Evolutionary conservation across 2,329 filamentous ascomycete genomes (phyloP), one percentile per base, ranked within the genome.

Genomic region (Diaporthe humulicola): DNA sequence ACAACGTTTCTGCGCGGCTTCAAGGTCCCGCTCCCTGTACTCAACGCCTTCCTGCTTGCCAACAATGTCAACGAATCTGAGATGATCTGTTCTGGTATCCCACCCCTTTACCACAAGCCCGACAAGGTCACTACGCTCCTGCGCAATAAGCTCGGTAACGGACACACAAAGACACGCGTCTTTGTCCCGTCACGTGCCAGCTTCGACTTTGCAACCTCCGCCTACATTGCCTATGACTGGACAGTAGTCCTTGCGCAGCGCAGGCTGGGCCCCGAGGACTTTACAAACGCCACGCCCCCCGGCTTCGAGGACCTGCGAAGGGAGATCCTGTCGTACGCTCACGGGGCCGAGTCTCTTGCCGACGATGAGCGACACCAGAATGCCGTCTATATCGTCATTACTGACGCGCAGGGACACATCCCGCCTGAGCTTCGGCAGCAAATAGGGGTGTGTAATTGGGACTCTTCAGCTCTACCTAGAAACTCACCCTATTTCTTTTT

Each of bases 41-140:
- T 61, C 42, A 40, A 71, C 30, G 40, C 56, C 56, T 71, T 71
- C 70, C 38, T 71, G 17, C 70, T 71, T 19, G 70, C 70, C 22
- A 40, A 61, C 19, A 52, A 61, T 3, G 38, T 61, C 30, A 30
- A 71, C 56, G 70, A 71, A 9, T 71, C 56, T 40, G 9, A 71
- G 42, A 17, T 52, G 7, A 8, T 71, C 28, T 71, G 70, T 40
- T 19, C 2, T 5, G 56, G 70, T 28, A 71, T 71, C 30, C 70
- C 56, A 61, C 70, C 70, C 70, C 15, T 30, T 5, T 71, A 61
- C 56, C 4, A 71, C 19, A 40, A 40, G 19, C 9, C 3, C 42
- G 56, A 71, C 15, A 3, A 52, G n/a, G 70, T 71, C 14, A 71
- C 56, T 12, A 71, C 70, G 3, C 70, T 71, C 40, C 70, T 71